A percentile compares a stretch with the other conserved stretches of the same genome.
phyloP scores from a whole-genome alignment of 306 rosid species.

The Lagenaria siceraria region DNA sequence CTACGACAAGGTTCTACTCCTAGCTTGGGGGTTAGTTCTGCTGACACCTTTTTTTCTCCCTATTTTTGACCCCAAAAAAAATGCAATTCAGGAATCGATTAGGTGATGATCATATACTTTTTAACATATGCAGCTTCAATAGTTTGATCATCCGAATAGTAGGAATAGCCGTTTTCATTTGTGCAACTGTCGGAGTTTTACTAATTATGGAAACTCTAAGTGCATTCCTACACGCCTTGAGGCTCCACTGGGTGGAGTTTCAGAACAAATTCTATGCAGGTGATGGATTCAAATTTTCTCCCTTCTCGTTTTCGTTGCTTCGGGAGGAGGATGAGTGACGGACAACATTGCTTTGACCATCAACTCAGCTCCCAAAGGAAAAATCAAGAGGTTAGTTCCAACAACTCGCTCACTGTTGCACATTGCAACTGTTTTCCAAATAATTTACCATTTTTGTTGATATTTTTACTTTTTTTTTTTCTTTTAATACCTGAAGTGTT shows the following conservation, averaged over 20 bases:
- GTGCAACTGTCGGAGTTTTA: conserved; percentile 67
- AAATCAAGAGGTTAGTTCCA: not conserved
- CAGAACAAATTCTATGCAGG: conserved; percentile 74
- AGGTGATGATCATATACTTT: not conserved
- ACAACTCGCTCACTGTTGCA: not conserved
- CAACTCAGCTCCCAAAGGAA: not conserved
- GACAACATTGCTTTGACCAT: not conserved
- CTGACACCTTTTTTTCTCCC: not conserved
- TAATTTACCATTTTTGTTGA: not conserved
- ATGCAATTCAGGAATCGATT: not conserved
- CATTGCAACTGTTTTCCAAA: not conserved
- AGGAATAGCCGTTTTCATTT: conserved; percentile 45
- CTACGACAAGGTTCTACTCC: conserved; percentile 59
- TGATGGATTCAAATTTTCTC: conserved; percentile 56
- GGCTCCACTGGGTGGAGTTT: conserved; percentile 87
- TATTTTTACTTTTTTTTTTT: not conserved
- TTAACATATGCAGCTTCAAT: conserved; percentile 40
- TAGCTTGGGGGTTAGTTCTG: conserved; percentile 30
- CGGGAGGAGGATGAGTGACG: conserved; percentile 38
- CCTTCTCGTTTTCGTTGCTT: conserved; percentile 52
- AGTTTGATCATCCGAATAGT: conserved; percentile 36
- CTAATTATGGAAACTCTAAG: conserved; percentile 74
- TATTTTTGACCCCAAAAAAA: not conserved
- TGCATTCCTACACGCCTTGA: conserved; percentile 81
- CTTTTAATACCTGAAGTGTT: not conserved